phyloP scores from a whole-genome alignment of 169 alveolate genomes.

The Plasmodium ovale region DNA sequence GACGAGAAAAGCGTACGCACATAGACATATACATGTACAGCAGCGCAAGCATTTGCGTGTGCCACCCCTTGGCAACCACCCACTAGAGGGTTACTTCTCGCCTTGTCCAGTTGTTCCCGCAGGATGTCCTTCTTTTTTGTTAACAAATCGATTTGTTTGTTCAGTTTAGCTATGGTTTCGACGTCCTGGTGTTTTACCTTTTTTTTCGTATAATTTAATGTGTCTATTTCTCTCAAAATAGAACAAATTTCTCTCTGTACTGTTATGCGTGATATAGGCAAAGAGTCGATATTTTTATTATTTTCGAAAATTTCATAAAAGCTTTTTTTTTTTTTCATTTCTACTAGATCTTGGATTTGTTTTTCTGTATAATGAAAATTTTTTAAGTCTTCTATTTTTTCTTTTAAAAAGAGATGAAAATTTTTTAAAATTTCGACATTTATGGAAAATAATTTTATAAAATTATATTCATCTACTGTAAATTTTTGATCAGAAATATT shows the following conservation, averaged over 20 bases:
- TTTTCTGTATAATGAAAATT: constrained; percentile 63
- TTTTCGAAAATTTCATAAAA: constrained; percentile 51
- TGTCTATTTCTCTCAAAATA: constrained; percentile 61
- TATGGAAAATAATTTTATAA: constrained; percentile 48
- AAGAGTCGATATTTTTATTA: constrained; percentile 40
- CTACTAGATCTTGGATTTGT: constrained; percentile 58
- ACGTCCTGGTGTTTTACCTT: constrained; percentile 14
- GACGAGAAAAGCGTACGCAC: no score
- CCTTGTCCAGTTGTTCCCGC: constrained; percentile 41
- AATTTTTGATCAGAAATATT: constrained; percentile 54
- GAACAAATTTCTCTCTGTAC: constrained; percentile 70
- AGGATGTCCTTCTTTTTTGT: constrained; percentile 39
- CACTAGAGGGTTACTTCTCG: constrained; percentile 30
- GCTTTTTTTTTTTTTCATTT: constrained; percentile 56
- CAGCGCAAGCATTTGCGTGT: not conserved
- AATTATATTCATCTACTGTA: constrained; percentile 62
- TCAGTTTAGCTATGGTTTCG: constrained; percentile 4
- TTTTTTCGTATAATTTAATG: constrained; percentile 27
- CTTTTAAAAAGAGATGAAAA: constrained; percentile 43
- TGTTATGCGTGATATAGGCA: constrained; percentile 53
- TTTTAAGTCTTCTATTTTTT: constrained; percentile 72
- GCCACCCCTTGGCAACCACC: not conserved
- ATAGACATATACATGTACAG: not conserved
- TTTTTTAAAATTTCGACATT: constrained; percentile 40
- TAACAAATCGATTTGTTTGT: constrained; percentile 22